These are phyloP conservation scores for Saccharomyces hybrid DNA, from an alignment of 1,139 yeast species.

Conservation along the genomic window DNA sequence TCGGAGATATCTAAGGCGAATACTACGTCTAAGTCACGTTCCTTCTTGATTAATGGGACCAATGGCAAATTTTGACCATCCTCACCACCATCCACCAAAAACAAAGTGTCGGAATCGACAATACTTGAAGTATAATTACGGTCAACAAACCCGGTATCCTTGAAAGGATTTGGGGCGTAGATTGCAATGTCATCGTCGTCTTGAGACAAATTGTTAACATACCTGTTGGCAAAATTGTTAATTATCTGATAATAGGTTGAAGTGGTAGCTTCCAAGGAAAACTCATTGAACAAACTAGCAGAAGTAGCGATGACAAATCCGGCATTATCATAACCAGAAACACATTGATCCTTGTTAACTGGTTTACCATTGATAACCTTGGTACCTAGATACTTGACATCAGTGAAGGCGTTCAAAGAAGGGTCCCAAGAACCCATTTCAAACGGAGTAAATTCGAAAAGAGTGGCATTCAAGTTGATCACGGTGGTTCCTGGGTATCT, in stretches of 20 bases:
- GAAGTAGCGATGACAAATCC: too few species aligned
- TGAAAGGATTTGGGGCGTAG: conserved; percentile 63
- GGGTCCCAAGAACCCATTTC: too few species aligned
- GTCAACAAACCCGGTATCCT: conserved; percentile 40
- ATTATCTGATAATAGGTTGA: conserved; percentile 20
- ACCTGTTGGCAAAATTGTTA: conserved; percentile 39
- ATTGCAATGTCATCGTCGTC: conserved; percentile 62
- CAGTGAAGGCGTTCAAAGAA: too few species aligned
- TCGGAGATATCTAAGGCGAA: conserved; percentile 82
- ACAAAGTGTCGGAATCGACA: conserved; percentile 40
- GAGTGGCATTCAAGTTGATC: too few species aligned
- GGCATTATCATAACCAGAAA: too few species aligned
- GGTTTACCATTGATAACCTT: too few species aligned
- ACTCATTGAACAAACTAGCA: too few species aligned
- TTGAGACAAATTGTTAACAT: conserved; percentile 41
- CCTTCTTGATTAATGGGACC: conserved; percentile 63
- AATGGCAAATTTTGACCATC: conserved; percentile 75
- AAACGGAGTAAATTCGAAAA: too few species aligned
- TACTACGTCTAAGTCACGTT: conserved; percentile 66
- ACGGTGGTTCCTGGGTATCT: too few species aligned
- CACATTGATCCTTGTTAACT: too few species aligned
- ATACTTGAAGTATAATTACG: conserved; percentile 31
- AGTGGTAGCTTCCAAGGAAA: too few species aligned
- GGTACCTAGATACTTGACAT: too few species aligned
- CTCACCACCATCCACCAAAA: conserved; percentile 82